phyloP scores from a whole-genome alignment of 345 rosid genomes.

The Eucalyptus microcorys region DNA sequence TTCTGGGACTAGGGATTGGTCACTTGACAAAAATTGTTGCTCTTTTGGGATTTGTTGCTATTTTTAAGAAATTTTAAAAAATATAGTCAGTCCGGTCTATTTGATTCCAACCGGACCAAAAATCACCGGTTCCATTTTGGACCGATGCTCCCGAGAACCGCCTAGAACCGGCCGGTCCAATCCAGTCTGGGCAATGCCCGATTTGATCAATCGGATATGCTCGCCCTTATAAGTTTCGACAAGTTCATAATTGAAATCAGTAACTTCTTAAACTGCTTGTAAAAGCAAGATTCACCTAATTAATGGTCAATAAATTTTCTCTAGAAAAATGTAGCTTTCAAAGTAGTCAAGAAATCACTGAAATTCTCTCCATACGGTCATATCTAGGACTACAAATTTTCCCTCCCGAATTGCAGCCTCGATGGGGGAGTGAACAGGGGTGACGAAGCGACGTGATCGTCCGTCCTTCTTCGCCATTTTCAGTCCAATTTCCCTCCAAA shows the following conservation, averaged over 20 bases:
- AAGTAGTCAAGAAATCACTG: not conserved
- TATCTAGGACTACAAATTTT: not conserved
- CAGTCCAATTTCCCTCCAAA: not conserved
- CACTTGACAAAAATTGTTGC: not conserved
- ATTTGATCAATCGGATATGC: not conserved
- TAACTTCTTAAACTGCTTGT: not conserved
- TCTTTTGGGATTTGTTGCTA: not conserved
- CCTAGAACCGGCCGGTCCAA: not conserved
- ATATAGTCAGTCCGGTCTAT: not conserved
- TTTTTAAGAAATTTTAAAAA: too few species aligned
- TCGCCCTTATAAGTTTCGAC: not conserved
- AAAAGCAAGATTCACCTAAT: not conserved
- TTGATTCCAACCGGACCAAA: too few species aligned
- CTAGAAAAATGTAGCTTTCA: not conserved
- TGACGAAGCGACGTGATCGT: not conserved
- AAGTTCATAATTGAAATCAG: not conserved
- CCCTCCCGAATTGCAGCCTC: not conserved
- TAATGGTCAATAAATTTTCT: not conserved
- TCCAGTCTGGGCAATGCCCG: fast-evolving
- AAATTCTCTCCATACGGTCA: not conserved
- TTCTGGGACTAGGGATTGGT: not conserved
- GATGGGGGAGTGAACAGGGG: not conserved
- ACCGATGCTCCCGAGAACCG: fast-evolving
- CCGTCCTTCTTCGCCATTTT: not conserved
- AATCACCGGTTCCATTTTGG: too few species aligned